A percentile compares a stretch with the other conserved stretches of the same genome.
phyloP scores from a whole-genome alignment of 2,329 filamentous ascomycete species.

The Phaeosphaeriaceae sp. region DNA sequence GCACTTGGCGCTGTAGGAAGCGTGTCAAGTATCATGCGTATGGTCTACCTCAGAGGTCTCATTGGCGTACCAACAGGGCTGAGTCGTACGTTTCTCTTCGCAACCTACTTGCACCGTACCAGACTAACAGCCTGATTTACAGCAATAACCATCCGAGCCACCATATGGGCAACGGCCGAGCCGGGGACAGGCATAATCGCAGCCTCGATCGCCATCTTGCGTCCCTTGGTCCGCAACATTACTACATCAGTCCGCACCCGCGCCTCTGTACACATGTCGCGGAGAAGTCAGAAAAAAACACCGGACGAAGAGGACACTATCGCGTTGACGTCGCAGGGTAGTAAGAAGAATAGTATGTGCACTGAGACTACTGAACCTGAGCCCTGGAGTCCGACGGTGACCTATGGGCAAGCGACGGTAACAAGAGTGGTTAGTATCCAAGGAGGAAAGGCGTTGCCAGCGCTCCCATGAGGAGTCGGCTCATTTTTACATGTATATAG shows the following conservation, averaged over 20 bases:
- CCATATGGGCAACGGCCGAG: conserved; percentile 58
- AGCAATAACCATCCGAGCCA: conserved; percentile 47
- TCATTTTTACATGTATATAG: not conserved
- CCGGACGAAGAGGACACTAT: conserved; percentile 14
- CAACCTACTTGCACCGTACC: not conserved
- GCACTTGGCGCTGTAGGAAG: conserved; percentile 50
- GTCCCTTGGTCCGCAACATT: conserved; percentile 51
- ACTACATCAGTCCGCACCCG: conserved; percentile 26
- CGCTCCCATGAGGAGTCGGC: not conserved
- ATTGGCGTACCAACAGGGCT: conserved; percentile 2
- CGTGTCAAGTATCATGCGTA: conserved; percentile 39
- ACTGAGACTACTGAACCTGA: conserved; percentile 12
- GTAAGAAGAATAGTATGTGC: conserved; percentile 16
- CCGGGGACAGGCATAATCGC: conserved; percentile 60
- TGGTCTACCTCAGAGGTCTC: conserved; percentile 41
- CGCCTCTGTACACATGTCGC: conserved; percentile 17
- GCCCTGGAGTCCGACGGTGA: conserved; percentile 28
- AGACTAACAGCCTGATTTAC: not conserved
- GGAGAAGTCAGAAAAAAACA: conserved; percentile 10
- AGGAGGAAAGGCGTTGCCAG: conserved; percentile 4
- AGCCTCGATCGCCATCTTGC: conserved; percentile 56
- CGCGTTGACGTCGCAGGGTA: conserved; percentile 20
- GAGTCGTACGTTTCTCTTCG: not conserved
- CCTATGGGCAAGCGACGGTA: conserved; percentile 20
- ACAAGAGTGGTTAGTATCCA: conserved; percentile 19